A percentile compares a stretch with the other conserved stretches of the same genome.
Conservation (phyloP, 1,284 basidiomycete species). For the Grifola frondosa region DNA sequence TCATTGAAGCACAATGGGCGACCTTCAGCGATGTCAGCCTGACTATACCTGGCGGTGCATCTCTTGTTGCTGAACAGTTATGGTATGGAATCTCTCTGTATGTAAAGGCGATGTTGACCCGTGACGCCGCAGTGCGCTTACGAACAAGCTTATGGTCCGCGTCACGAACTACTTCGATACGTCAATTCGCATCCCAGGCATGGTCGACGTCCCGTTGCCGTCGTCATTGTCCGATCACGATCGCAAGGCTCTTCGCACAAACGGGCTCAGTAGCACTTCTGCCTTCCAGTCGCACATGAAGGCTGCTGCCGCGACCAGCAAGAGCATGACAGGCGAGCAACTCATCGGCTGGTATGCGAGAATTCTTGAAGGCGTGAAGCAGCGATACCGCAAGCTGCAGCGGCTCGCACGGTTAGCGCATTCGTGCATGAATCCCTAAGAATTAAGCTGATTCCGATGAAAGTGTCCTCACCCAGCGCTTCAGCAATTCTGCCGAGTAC, state of each 20-base stretch:
- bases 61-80: conserved; percentile 91
- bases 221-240: conserved; percentile 13
- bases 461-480: conserved; percentile 80
- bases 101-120: conserved; percentile 2
- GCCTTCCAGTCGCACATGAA: conserved; percentile 26
- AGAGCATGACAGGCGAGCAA: conserved; percentile 76
- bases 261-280: conserved; percentile 11
- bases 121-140: conserved; percentile 61
- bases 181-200: conserved; percentile 80
- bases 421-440: not conserved
- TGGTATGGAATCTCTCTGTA: conserved; percentile 54
- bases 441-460: conserved; percentile 1
- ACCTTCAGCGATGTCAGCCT: conserved; percentile 94
- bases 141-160: conserved; percentile 87
- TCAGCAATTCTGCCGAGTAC: conserved; percentile 97
- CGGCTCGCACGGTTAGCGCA: conserved; percentile 79
- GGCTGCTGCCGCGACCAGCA: conserved; percentile 17
- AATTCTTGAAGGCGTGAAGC: conserved; percentile 89
- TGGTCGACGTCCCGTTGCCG: conserved; percentile 19
- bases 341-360: conserved; percentile 90
- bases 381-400: conserved; percentile 92
- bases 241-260: conserved; percentile 16
- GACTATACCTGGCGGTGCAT: conserved; percentile 85
- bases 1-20: conserved; percentile 95
- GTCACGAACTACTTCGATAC: conserved; percentile 93